Percentiles rank a stretch among this genome's conserved stretches.
phyloP scores from a whole-genome alignment of 1,284 basidiomycete genomes.

The Ustilago vetiveriae region DNA sequence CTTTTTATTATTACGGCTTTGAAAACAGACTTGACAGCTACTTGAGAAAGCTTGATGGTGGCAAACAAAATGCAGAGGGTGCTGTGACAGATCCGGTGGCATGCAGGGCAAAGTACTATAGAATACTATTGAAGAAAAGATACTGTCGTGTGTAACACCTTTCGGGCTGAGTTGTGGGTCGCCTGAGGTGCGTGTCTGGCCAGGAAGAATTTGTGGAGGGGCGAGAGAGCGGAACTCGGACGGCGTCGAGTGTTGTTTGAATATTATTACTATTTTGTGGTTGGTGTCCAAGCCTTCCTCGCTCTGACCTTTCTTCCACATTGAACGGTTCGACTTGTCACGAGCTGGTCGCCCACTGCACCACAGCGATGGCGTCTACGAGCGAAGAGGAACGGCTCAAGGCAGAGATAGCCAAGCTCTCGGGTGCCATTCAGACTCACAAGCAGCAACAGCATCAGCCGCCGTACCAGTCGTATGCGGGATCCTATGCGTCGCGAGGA shows the following conservation, averaged over 20 bases:
- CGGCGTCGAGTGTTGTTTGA: neutral
- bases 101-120: too few relatives aligned
- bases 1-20: too few relatives aligned
- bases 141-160: too few relatives aligned
- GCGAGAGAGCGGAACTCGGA: conserved; percentile 25
- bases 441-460: conserved; percentile 27
- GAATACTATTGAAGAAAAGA: too few relatives aligned
- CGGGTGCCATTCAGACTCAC: conserved; percentile 58
- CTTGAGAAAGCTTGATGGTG: too few relatives aligned
- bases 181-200: too few relatives aligned
- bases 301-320: neutral
- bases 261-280: conserved; percentile 2
- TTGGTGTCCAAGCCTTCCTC: conserved; percentile 8
- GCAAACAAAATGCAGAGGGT: too few relatives aligned
- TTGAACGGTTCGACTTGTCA: neutral
- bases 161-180: conserved; percentile 15
- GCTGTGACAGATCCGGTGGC: too few relatives aligned
- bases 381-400: conserved; percentile 53
- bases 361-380: conserved; percentile 16
- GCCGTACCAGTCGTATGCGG: conserved; percentile 7
- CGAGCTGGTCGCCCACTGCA: neutral
- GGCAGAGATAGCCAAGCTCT: conserved; percentile 61
- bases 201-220: conserved; percentile 20
- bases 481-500: conserved; percentile 11
- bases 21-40: too few relatives aligned